Base-by-base conservation (phyloP, 1,139 yeast species). In the Candida pseudoviswanathii region DNA sequence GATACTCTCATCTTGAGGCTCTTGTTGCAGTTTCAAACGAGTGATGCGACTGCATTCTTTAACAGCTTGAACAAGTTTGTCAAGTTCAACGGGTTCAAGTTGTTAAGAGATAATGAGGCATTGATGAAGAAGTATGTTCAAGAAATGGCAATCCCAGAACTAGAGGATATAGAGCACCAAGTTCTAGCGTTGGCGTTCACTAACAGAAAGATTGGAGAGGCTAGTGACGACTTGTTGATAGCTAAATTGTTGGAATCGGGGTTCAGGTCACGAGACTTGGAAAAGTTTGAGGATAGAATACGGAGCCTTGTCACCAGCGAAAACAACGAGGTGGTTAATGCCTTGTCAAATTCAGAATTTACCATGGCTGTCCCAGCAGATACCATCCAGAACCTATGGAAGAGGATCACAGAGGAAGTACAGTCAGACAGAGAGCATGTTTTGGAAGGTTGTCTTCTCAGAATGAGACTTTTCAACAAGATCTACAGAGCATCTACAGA, bases 1-100 rank as follows among this genome's bases (percentile, higher is more conserved):
- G 88, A 85, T 56, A 75, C 84, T 0, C 66, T 82, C 32, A 75
- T 77, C 53, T 63, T 86, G 50, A 70, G 70, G 46, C 57, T 82
- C 5, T 54, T 84, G 32, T 61, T 77, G n/a, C 67, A 69, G 50
- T 66, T 61, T 50, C 52, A 58, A 5, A 49, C 67, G 1, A 43
- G 44, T 2, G 43, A 45, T 2, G 53, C 60, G 1, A 25, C 1
- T n/a, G 4, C 26, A n/a, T 70, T 79, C 55, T 54, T 75, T 29
- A 56, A 58, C 3, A 51, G 67, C 2, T 50, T 83, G 21, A 68
- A 65, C 47, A 71, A 67, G 52, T 82, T 80, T 55, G 65, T 74
- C 30, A 72, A 68, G 41, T 66, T 70, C 51, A 82, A 81, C 60
- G 77, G 76, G 0, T 53, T 55, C 44, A 50, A 57, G 0, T 54